Evolutionary conservation across 495 filamentous ascomycete genomes (phyloP), one percentile per base, ranked within the genome.

Genomic region (Stereocaulon alpinum): DNA sequence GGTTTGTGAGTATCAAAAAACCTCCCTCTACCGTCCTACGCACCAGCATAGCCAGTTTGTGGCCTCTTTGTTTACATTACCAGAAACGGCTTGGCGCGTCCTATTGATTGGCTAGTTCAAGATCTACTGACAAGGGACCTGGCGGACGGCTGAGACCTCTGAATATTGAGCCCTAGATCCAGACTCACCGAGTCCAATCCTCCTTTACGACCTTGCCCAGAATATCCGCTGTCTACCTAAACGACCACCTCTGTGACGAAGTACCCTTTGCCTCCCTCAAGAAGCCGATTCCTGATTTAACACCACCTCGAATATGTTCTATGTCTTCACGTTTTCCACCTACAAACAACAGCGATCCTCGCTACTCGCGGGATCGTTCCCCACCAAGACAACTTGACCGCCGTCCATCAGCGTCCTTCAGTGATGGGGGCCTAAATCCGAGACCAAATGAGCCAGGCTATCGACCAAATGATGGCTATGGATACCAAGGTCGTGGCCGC

Each of bases 311-410:
- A 61, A 43, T n/a, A 66, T 64, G 64, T 60, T 49, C 61, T 47
- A 67, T 67, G 65, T 62, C 63, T 45, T 67, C 70, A 49, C 63
- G 68, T 55, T 66, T 67, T 51, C 59, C 63, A 37, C 59, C 67
- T 53, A 64, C 65, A 56, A 68, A 69, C 55, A 57, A 66, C 56
- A 62, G 66, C 58, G 74, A 76, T 22, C 68, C 70, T 55, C 72
- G 73, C 45, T 76, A 79, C 49, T 76, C 75, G 47, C 72, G 82
- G 61, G 82, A 85, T 56, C 72, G 82, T 47, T 85, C 83, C 1
- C 82, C 82, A 17, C 68, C 68, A 56, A 66, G 73, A 57, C 81
- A 77, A 52, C 67, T 73, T 53, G 83, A 85, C 60, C 64, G 80
- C 29, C 65, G 74, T 18, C 44, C 69, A 11, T 71, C 72, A 5